Evolutionary conservation across 176 grass and related monocot species (phyloP).

Genomic region (Cenchrus fungigraminus): DNA sequence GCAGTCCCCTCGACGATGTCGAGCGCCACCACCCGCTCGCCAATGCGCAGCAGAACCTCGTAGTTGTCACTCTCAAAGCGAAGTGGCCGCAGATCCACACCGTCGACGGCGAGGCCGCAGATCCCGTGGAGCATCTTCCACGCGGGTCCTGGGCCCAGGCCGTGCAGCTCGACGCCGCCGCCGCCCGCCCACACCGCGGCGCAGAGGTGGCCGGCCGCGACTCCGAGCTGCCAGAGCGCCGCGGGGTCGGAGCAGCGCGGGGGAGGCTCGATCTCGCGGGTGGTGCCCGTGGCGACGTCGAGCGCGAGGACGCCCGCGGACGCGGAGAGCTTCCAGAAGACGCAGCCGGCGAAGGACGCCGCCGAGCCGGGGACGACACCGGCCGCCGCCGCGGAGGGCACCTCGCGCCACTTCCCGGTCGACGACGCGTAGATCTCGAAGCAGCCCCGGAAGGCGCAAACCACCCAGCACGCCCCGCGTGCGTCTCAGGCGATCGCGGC

Average conservation of each 20-base stretch:
- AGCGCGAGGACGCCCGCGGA: constrained; percentile 12
- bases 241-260: background rate
- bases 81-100: background rate
- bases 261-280: background rate
- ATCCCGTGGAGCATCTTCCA: constrained; percentile 6
- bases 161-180: constrained; percentile 7
- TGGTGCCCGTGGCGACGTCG: background rate
- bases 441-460: background rate
- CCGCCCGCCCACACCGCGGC: background rate
- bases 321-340: constrained; percentile 14
- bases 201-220: constrained; percentile 25
- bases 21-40: background rate
- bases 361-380: background rate
- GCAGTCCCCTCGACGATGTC: background rate
- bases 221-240: constrained; percentile 23
- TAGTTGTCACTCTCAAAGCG: constrained; percentile 25
- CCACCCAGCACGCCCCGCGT: background rate
- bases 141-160: background rate
- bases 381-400: background rate
- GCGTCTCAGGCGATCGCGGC: constrained; percentile 3
- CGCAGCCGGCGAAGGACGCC: background rate
- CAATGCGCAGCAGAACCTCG: constrained; percentile 8
- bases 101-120: background rate
- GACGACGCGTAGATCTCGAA: constrained; percentile 32
- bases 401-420: constrained; percentile 4